phyloP scores from a whole-genome alignment of 352 stramenopile species.

The Pythium dissotocum region DNA sequence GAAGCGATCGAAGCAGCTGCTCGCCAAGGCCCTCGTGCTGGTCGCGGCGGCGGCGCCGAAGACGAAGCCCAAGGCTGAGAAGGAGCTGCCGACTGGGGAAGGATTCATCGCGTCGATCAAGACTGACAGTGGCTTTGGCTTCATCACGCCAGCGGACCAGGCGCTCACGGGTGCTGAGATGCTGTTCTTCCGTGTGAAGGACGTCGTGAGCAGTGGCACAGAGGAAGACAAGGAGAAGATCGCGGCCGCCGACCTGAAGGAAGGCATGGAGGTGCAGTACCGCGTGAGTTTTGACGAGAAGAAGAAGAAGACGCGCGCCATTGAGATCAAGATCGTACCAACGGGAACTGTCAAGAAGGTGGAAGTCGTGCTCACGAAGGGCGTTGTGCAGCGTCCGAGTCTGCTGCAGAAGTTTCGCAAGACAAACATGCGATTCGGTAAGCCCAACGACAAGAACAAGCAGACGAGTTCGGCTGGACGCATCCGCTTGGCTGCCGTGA shows the following conservation, averaged over 20 bases:
- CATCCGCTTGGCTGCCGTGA: constrained; percentile 38
- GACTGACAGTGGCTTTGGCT: constrained; percentile 68
- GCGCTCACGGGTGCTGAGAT: constrained; percentile 49
- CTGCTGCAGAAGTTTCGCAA: constrained; percentile 54
- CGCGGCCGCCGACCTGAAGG: constrained; percentile 46
- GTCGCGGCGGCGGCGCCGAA: constrained; percentile 32
- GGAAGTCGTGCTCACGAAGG: constrained; percentile 36
- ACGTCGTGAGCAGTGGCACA: constrained; percentile 54
- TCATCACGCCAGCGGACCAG: constrained; percentile 61
- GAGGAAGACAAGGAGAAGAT: not conserved
- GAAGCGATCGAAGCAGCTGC: constrained; percentile 70
- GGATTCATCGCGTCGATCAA: constrained; percentile 70
- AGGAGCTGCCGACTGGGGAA: constrained; percentile 38
- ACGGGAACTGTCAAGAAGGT: constrained; percentile 60
- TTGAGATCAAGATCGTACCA: constrained; percentile 49
- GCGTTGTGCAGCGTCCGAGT: constrained; percentile 64
- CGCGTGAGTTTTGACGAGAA: constrained; percentile 62
- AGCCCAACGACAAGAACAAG: constrained; percentile 41
- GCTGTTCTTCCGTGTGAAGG: constrained; percentile 83
- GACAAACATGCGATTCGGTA: constrained; percentile 31
- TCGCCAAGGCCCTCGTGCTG: constrained; percentile 53
- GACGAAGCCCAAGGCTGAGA: constrained; percentile 18
- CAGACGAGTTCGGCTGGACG: constrained; percentile 50
- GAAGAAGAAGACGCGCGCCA: constrained; percentile 69
- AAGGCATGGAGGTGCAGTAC: constrained; percentile 73